Evolutionary conservation across 23 red algal species (phyloP), one percentile per base, ranked within the genome.

Genomic region (Gracilaria domingensis): DNA sequence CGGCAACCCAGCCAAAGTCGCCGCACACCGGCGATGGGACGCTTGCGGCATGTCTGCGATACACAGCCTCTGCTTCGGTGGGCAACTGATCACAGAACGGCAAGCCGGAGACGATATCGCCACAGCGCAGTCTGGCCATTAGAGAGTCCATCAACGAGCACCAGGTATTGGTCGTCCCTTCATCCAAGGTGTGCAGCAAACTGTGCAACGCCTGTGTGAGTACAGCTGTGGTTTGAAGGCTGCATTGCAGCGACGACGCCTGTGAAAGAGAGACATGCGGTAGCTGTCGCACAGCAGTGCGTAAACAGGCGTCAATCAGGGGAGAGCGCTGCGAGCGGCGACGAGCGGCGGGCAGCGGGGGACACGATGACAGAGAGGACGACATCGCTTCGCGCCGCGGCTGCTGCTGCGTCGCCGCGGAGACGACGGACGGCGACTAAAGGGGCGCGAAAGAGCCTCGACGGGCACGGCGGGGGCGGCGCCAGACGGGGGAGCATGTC

Each of bases 71-170:
- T 12, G 77, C 77, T 8, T 37, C 44, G 23, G 38, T 35, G 30
- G 55, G 55, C 1, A 81, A 23, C 18, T 53, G 38, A 23, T 53
- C 49, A n/a, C 49, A 39, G 14, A 81, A 58, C 17, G 77, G 49
- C 6, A 81, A n/a, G 29, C 49, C 58, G 26, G 49, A 55, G 8
- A 23, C 33, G 21, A 81, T 35, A 58, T 81, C 77, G 8, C 77
- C 77, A 53, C 49, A 58, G 0, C 49, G 30, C 40, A 54, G 11
- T 34, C 77, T 39, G 32, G 29, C 55, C 4, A 58, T 49, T 17
- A 81, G 55, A 6, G 77, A 50, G 44, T 81, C 77, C 77, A 81
- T 81, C 18, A 81, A 57, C 23, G 49, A 58, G 29, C 77, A 81
- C 77, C 77, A 81, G 0, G 29, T 25, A 25, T 58, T 24, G 26